These are phyloP conservation scores for Mycena vitilis DNA, from an alignment of 768 basidiomycete species.

Conservation along the genomic window DNA sequence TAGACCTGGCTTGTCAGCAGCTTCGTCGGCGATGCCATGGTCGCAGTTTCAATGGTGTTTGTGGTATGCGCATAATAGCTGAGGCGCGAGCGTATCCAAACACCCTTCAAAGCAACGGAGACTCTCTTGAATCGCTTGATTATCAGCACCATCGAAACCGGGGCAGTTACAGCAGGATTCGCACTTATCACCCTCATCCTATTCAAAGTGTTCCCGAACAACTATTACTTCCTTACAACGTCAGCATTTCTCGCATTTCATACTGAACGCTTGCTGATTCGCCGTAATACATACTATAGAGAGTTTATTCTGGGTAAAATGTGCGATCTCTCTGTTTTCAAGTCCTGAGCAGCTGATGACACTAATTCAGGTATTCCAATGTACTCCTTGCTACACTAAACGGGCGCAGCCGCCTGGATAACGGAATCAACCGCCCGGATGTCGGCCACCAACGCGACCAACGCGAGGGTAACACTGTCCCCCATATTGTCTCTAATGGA, in stretches of 20 bases:
- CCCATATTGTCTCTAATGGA: not conserved
- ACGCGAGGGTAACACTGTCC: not conserved
- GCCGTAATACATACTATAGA: not conserved
- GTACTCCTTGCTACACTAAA: slow-evolving; percentile 1
- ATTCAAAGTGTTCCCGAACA: not conserved
- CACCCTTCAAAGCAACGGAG: not conserved
- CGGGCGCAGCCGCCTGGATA: too few relatives aligned
- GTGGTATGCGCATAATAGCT: not conserved
- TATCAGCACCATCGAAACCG: slow-evolving; percentile 2
- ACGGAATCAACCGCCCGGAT: too few relatives aligned
- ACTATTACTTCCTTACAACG: not conserved
- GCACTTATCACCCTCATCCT: not conserved
- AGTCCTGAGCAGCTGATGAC: too few relatives aligned
- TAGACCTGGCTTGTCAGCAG: slow-evolving; percentile 4
- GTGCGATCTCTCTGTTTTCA: not conserved
- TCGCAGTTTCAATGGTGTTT: not conserved
- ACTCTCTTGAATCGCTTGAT: slow-evolving; percentile 5
- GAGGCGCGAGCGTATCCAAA: not conserved
- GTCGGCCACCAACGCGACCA: too few relatives aligned
- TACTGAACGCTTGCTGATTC: too few relatives aligned
- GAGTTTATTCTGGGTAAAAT: not conserved
- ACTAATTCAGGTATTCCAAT: not conserved
- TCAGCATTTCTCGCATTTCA: not conserved
- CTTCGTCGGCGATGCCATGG: not conserved
- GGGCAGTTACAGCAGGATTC: not conserved